Evolutionary conservation across 306 rosid species (phyloP), one percentile per base, ranked within the genome.

Genomic region (Mucuna pruriens): DNA sequence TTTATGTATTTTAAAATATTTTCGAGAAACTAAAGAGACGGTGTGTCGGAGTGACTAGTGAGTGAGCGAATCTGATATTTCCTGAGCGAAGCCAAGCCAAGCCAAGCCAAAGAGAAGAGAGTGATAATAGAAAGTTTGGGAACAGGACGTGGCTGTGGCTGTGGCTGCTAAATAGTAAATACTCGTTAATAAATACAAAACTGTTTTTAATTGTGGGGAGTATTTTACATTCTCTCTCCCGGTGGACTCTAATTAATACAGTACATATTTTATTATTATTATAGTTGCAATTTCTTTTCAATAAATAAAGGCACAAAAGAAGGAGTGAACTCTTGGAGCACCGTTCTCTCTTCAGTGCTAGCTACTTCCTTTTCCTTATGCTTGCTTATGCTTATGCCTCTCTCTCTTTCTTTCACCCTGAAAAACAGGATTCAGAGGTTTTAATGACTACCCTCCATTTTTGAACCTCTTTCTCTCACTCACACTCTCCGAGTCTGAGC

Each of bases 371-470:
- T 57, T 31, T 57, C 6, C 78, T 16, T 79, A 70, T 74, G 60
- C 76, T 80, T 67, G 48, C 78, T 16, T 79, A 70, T 74, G 60
- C 76, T 80, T 67, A 57, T 82, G 83, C 66, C 55, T 22, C 42
- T 73, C 63, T 71, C 52, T 84, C 86, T 79, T 77, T 44, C 81
- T 80, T 61, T 70, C 51, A 19, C 83, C 84, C 90, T 80, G 85
- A 86, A 90, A 84, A 69, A 76, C 85, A 88, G 81, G 79, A 82
- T 74, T 85, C 88, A 86, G 76, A 72, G 72, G 68, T 81, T 69
- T 82, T 85, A 87, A 84, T 87, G 87, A 76, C 74, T 74, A 82
- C 84, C 83, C 85, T 62, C 79, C 81, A 26, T 67, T 48, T 82
- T 65, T 83, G 54, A 76, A 29, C 80, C 71, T 40, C 15, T 73